phyloP scores from a whole-genome alignment of 192 early-diverging fungal species.

The Umbelopsis sp. region DNA sequence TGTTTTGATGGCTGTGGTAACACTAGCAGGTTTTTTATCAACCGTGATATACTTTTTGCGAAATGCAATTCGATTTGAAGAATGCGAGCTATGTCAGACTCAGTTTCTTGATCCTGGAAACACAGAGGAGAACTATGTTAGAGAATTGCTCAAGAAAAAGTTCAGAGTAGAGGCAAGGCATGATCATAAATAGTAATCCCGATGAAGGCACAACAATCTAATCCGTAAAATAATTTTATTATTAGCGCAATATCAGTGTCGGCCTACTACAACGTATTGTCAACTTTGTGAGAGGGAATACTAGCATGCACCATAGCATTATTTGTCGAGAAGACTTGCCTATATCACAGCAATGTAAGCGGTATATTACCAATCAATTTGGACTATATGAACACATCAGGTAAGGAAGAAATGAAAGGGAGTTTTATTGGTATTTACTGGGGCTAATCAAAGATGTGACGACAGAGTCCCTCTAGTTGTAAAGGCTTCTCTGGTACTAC shows the following conservation, averaged over 20 bases:
- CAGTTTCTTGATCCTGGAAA: conserved; percentile 28
- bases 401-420: background rate
- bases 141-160: conserved; percentile 15
- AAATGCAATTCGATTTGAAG: conserved; percentile 18
- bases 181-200: background rate
- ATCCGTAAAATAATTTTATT: no score
- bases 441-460: background rate
- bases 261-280: background rate
- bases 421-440: background rate
- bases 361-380: conserved; percentile 11
- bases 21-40: conserved; percentile 21
- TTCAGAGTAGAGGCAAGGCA: background rate
- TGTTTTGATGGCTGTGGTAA: conserved; percentile 17
- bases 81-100: conserved; percentile 19
- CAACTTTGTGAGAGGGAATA: background rate
- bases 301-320: background rate
- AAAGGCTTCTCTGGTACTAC: conserved; percentile 28
- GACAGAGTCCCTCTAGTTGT: conserved; percentile 32
- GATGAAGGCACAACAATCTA: background rate
- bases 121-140: conserved; percentile 37
- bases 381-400: conserved; percentile 27
- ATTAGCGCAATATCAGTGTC: background rate
- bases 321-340: background rate
- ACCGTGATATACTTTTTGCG: conserved; percentile 27
- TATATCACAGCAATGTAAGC: background rate